Evolutionary conservation across 1,284 basidiomycete species (phyloP), one percentile per base, ranked within the genome.

Genomic region (Austroboletus novae-zelandiae): DNA sequence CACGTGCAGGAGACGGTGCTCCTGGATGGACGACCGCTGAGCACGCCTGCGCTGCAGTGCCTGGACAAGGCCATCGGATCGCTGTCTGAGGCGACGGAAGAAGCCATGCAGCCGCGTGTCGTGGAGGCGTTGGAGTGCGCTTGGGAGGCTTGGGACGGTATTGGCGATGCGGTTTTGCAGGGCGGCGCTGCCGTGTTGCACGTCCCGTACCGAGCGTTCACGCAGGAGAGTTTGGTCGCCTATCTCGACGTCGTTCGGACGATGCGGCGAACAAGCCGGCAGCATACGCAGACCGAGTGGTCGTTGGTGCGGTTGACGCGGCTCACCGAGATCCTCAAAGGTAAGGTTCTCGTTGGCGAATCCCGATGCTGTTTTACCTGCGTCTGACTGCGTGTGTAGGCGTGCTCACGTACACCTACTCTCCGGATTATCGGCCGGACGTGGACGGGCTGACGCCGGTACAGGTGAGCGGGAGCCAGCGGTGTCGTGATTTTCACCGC

Each of bases 381-480:
- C 52, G 17, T 55, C 40, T 14, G n/a, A 35, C n/a, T 17, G 29
- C 15, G 14, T n/a, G 30, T 27, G 11, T 52, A 89, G 87, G 82
- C 5, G 79, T 91, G 43, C 73, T 96, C 53, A 90, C 88, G 0
- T 98, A 97, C 64, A 74, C 84, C 1, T 76, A 77, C 51, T 95
- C 91, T 1, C 84, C 87, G 5, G 93, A 96, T 63, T 94, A 91
- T 64, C 76, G 91, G 43, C 86, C 89, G 5, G 95, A 99, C 63
- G 77, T 93, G 43, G 94, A 98, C 62, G 71, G 74, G 36, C 73
- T 97, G 50, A 86, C 90, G 18, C 92, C 92, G 18, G 78, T 97
- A 1, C 92, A 94, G 77, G 86, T 86, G 65, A 39, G 72, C 47
- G 45, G 40, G 11, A 23, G 20, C 20, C 20, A 23, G 20, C 3